These are phyloP conservation scores for Pinus taeda DNA, from an alignment of 75 land plant species.

Conservation along the genomic window DNA sequence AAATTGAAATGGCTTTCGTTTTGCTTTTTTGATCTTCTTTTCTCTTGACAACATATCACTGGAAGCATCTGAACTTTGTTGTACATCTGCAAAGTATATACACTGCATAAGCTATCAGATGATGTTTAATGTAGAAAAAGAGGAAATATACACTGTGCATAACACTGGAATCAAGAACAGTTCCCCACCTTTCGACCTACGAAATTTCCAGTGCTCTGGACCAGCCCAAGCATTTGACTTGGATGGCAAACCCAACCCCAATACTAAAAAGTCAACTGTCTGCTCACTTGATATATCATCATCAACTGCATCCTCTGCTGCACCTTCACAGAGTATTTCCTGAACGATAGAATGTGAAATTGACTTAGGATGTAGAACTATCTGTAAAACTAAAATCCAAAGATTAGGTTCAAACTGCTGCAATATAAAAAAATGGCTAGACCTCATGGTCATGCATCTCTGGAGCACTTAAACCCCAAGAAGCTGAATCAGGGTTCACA, in stretches of 20 bases:
- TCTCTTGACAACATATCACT: slow-evolving; percentile 17
- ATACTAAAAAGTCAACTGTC: slow-evolving; percentile 52
- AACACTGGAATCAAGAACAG: neutral
- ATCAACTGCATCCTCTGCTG: slow-evolving; percentile 11
- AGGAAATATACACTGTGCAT: neutral
- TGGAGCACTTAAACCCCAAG: slow-evolving; percentile 6
- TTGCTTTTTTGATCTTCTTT: slow-evolving; percentile 55
- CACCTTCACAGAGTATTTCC: slow-evolving; percentile 16
- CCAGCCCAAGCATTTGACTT: slow-evolving; percentile 95
- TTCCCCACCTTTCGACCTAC: slow-evolving; percentile 61
- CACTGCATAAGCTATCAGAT: neutral
- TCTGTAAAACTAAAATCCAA: neutral
- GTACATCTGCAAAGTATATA: slow-evolving; percentile 21
- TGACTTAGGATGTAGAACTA: neutral
- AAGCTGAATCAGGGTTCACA: slow-evolving; percentile 14
- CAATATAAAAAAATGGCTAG: slow-evolving; percentile 1
- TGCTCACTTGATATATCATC: slow-evolving; percentile 24
- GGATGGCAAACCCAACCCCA: slow-evolving; percentile 49
- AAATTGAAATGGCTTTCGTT: slow-evolving; percentile 37
- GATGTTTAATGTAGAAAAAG: neutral
- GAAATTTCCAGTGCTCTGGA: slow-evolving; percentile 93
- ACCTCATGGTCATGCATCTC: slow-evolving; percentile 36
- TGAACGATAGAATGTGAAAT: neutral
- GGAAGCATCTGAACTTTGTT: slow-evolving; percentile 18
- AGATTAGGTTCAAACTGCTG: neutral